Percentiles rank a stretch among this genome's conserved stretches.
phyloP scores from a whole-genome alignment of 2,329 filamentous ascomycete species.

The Calonectria crousiana region DNA sequence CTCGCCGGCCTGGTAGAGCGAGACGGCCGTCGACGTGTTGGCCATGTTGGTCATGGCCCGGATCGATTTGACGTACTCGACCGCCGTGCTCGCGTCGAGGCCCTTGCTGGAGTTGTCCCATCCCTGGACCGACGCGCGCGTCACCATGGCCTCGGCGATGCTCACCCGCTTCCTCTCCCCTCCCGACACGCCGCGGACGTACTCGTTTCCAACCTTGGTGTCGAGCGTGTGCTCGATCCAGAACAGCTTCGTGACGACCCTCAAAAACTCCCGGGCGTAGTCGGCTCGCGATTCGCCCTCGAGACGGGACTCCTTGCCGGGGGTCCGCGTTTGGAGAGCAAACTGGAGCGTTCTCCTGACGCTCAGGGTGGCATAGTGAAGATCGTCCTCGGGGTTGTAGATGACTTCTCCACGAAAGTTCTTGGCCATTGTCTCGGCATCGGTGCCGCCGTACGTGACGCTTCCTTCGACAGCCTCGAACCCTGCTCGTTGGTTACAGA shows the following conservation, averaged over 20 bases:
- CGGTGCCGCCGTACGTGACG: slow-evolving; percentile 70
- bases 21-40: slow-evolving; percentile 76
- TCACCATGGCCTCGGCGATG: slow-evolving; percentile 76
- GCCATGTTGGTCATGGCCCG: slow-evolving; percentile 78
- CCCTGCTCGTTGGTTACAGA: slow-evolving; percentile 76
- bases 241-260: slow-evolving; percentile 77
- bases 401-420: slow-evolving; percentile 73
- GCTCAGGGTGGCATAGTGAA: slow-evolving; percentile 77
- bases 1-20: slow-evolving; percentile 79
- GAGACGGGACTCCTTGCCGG: slow-evolving; percentile 60
- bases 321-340: slow-evolving; percentile 74
- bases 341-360: slow-evolving; percentile 77
- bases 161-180: slow-evolving; percentile 81
- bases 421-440: slow-evolving; percentile 59
- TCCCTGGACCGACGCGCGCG: slow-evolving; percentile 72
- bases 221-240: slow-evolving; percentile 77
- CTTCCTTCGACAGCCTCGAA: slow-evolving; percentile 75
- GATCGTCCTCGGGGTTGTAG: slow-evolving; percentile 76
- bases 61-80: slow-evolving; percentile 76
- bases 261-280: slow-evolving; percentile 64
- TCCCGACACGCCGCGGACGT: slow-evolving; percentile 72
- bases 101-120: slow-evolving; percentile 83
- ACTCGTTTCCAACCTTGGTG: slow-evolving; percentile 78
- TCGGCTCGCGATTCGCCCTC: slow-evolving; percentile 71
- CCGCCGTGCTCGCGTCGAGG: slow-evolving; percentile 78